Base-by-base conservation (phyloP, 257 asterid genomes). In the Capsicum rhomboideum region DNA sequence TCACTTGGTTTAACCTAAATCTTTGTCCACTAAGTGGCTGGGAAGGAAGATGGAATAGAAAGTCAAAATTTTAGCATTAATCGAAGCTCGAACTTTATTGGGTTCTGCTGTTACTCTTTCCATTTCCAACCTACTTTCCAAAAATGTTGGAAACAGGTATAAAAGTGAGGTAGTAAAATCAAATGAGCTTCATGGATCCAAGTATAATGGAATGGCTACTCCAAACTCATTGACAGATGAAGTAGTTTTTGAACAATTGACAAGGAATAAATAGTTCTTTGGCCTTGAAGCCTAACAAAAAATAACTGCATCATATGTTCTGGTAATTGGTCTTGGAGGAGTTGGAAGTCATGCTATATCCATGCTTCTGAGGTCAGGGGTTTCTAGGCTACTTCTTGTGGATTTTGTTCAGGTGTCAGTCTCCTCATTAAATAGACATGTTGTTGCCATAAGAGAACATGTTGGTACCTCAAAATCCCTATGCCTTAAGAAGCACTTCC, bases 321-420 rank as follows among this genome's bases (percentile, higher is more conserved):
- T 96, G 87, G 94, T 96, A 82, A 93, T 96, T 92, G 97, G 99
- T 84, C 99, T 96, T 86, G 98, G 99, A 63, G 99, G 99, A 82
- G 98, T 96, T 81, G 98, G 98, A 82, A 96, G 98, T 85, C 99
- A 96, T 92, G 99, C 98, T 86, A 98, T 98, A 52, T 89, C 94
- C 83, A 96, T 94, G 98, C 98, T 95, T 89, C 91, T 94, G 93
- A 92, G 99, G 85, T 94, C 98, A 17, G 98, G 99, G 46, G 93
- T 95, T 21, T 96, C 98, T 83, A 91, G 90, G 89, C 97, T 96
- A 54, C 98, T 96, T 14, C 98, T 96, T 78, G 96, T 96, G 56
- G 98, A 94, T 90, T 96, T 96, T 83, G 99, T 94, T 88, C 97
- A 94, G 98, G 98, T 96, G 88, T 92, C 99, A 58, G 97, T 96